Base-by-base conservation (phyloP, 495 filamentous ascomycete species). In the Delitschia confertaspora region DNA sequence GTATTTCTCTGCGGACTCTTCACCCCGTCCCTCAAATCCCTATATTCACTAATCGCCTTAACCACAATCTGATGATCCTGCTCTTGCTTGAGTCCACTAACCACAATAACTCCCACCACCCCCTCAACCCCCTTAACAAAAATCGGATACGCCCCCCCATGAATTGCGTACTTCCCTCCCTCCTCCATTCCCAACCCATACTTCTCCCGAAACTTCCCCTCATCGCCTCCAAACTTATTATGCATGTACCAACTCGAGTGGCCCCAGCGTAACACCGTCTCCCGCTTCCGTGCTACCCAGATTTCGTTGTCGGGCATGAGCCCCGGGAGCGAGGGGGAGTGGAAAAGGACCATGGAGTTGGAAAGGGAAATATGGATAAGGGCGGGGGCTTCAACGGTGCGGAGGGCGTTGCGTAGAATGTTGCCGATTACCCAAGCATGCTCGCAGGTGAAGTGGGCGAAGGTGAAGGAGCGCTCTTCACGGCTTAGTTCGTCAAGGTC, bases 21-120 rank as follows among this genome's bases (percentile, higher is more conserved):
- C 25, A 34, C 48, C 24, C 34, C 51, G 17, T 48, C 39, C 14
- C 51, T 39, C 39, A 54, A 37, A 42, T 53, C 49, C 19, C 29
- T 53, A 20, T 53, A 69, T 40, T 74, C 71, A 51, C 64, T 62
- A 29, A 88, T 62, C 6, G 73, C 74, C 60, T 84, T 75, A 2
- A 82, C 72, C 47, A 86, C 74, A 32, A 86, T 75, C 27, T 72
- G 72, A 67, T 89, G 84, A 62, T 87, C 82, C 61, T 86, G 74
- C 59, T 83, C 72, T 63, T 85, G 80, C 66, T 75, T 78, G 63
- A 88, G 63, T 37, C 83, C 83, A 60, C 76, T 81, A 8, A 88
- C 81, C 14, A 86, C 78, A 31, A 85, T 72, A 3, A 84, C 79
- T 1, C 72, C 83, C 27, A 86, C 75, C 16, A 86, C 52, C 0